Base-by-base conservation (phyloP, 257 asterid genomes). In the Capsicum chinense region DNA sequence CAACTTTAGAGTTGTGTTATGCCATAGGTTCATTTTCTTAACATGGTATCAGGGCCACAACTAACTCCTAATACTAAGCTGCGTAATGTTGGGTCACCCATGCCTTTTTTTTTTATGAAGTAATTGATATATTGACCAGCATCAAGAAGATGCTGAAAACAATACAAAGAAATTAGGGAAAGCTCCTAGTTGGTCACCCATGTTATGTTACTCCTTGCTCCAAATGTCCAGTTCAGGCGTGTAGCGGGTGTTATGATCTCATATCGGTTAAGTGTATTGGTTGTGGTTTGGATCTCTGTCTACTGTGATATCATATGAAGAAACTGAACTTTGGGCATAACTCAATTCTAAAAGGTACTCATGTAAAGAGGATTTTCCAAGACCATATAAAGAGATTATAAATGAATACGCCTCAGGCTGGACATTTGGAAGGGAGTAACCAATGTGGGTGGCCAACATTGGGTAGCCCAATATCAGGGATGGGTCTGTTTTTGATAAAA, bases 21-120 rank as follows among this genome's bases (percentile, higher is more conserved):
- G 80, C 44, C 8, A 0, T 48, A 19, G 60, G 62, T 74, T 21
- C 60, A 48, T 74, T 74, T 50, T 74, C 80, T 74, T 74, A 74
- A 50, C 60, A 73, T 73, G 58, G 79, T 71, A 48, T 48, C n/a
- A 19, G 42, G 59, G 59, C 17, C 59, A 73, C 35, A 47, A 50
- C 59, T 73, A 48, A 1, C 11, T 37, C 39, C 80, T 48, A 47
- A 19, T 10, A n/a, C 17, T 71, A 47, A 71, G 58, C 35, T 47
- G 59, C 9, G 70, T 64, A 26, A 64, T 21, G 70, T 64, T 63
- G 35, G 33, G 33, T 26, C 33, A 26, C 33, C 33, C 33, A 26
- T 26, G 33, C 33, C 33, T 26, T 1, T 26, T 26, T 26, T 26
- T 26, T 26, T 26, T 1, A 26, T 26, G 33, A 26, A 26, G 33